Evolutionary conservation across 805 yeast genomes (phyloP), one percentile per base, ranked within the genome.

Genomic region (Saturnispora sanitii): DNA sequence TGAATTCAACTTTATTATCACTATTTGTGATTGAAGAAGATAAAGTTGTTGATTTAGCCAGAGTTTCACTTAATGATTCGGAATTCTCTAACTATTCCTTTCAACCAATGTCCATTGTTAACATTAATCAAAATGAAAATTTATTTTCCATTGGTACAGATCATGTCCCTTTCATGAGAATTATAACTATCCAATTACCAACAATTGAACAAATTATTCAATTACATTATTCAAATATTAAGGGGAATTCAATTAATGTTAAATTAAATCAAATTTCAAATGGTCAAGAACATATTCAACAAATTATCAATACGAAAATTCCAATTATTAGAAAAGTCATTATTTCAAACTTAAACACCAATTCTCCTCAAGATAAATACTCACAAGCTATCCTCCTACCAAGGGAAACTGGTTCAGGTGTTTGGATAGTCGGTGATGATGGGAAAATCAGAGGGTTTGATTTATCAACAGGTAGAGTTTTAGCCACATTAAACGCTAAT

Each of bases 111-210:
- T 49, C 60, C 8, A 58, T 75, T 6, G 45, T 64, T 1, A 49
- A 58, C 7, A 56, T 58, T 4, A 15, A 40, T 13, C 20, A 29
- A 20, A 15, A 40, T 13, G 21, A 29, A 20, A 29, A 65, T 0
- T 47, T 66, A 19, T 52, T 81, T 13, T 76, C 79, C 0, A 70
- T 82, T 6, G 85, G 78, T 0, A 85, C 95, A 0, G 77, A 87
- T 1, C 90, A 84, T 51, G 70, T 73, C 12, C 95, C 95, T 4
- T 81, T 67, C 51, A 75, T 82, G 83, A 58, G 94, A 48, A 48
- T 82, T 11, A 68, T 85, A 1, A 56, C 82, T 0, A 66, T 77
- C 0, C 55, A 63, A 23, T 45, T 77, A n/a, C 73, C 77, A 1
- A 20, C 46, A 2, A 18, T 58, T 11, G 25, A 33, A 1, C 58